Percentiles rank a stretch among this genome's conserved stretches.
Evolutionary conservation across 495 filamentous ascomycete genomes (phyloP).

Genomic region (Friedmanniomyces simplex): DNA sequence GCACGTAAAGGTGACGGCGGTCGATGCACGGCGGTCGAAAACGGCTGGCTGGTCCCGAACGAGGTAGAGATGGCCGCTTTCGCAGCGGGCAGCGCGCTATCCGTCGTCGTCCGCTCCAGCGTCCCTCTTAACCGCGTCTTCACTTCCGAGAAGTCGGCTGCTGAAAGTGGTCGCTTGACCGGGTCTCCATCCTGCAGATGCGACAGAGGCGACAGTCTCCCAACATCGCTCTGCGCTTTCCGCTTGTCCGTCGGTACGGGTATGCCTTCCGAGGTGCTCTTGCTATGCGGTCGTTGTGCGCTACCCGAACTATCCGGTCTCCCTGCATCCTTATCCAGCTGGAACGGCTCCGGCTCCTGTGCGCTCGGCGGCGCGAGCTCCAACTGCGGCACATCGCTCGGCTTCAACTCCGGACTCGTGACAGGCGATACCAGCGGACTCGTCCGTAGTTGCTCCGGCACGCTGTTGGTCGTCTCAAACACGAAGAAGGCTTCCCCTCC

Average conservation of each 20-base stretch:
- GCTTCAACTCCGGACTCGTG: constrained; percentile 56
- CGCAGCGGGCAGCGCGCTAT: constrained; percentile 24
- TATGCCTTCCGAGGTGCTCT: constrained; percentile 12
- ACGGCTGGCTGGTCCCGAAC: constrained; percentile 4
- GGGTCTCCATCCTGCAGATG: neutral
- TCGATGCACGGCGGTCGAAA: neutral
- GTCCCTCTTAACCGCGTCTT: neutral
- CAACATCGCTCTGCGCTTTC: constrained; percentile 13
- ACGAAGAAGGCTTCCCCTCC: constrained; percentile 98
- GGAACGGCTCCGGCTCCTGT: constrained; percentile 74
- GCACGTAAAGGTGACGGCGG: constrained; percentile 10
- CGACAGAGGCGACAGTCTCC: neutral
- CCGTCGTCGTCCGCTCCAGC: constrained; percentile 16
- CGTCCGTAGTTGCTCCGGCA: constrained; percentile 84
- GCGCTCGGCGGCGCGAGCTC: constrained; percentile 9
- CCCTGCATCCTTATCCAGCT: constrained; percentile 42
- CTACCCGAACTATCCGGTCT: neutral
- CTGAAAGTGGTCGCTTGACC: neutral
- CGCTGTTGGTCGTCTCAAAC: constrained; percentile 82
- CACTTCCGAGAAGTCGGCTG: constrained; percentile 1
- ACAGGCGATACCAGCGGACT: constrained; percentile 85
- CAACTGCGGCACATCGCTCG: constrained; percentile 36
- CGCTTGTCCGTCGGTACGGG: neutral
- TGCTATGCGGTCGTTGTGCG: neutral
- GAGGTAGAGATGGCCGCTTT: constrained; percentile 27